Base-by-base conservation (phyloP, 768 basidiomycete species). In the Mycena rebaudengoi region DNA sequence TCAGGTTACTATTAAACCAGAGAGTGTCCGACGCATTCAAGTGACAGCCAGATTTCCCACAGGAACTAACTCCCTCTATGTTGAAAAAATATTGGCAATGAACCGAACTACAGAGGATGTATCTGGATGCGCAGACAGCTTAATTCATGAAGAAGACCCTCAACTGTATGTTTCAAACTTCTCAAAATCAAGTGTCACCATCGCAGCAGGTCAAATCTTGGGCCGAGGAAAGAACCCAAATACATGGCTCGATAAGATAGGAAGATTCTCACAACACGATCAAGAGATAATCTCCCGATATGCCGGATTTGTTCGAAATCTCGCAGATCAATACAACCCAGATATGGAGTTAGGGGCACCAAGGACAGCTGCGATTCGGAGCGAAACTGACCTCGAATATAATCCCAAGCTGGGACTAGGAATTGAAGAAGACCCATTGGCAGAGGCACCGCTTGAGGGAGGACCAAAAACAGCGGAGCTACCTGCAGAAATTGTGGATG, bases 211-310 rank as follows among this genome's bases (percentile, higher is more conserved):
- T 32, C 60, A 70, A 43, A 21, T 55, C 1, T 26, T 70, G 0
- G 68, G 64, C 12, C 41, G 33, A 16, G 63, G 25, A 0, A 14
- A 33, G 2, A 56, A 66, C 26, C 70, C 68, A 0, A 20, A 28
- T 2, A 62, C 40, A n/a, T 68, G 60, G 59, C 50, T 70, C 11
- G 69, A 70, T 26, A 60, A 46, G 39, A 35, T 41, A 32, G 7
- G 4, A 14, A 16, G 33, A 16, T 60, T 23, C 25, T 54, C 53
- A 16, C 7, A n/a, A 13, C 20, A 26, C 14, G 32, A 43, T 10
- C 30, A 23, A 18, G 20, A 39, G 4, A 13, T 30, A 20, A 50
- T 35, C 16, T 2, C 33, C 7, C 28, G n/a, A 6, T 30, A 39
- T 28, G 48, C 25, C 5, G 39, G 18, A 5, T 2, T 30, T 16